Conservation (phyloP, 2,329 filamentous ascomycete species). For the Colletotrichum sidae region DNA sequence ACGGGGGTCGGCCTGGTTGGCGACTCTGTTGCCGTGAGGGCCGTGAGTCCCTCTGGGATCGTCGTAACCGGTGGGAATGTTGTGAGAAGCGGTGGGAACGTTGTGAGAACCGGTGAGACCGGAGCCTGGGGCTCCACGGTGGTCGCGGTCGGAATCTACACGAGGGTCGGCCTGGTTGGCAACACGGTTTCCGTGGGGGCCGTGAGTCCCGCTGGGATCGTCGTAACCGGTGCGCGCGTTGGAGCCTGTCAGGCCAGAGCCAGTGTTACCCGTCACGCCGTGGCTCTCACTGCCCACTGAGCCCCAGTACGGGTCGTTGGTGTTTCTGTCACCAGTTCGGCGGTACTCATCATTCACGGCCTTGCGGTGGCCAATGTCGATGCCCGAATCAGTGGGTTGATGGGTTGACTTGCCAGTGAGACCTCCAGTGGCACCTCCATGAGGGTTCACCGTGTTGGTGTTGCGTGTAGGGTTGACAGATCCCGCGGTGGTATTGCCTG, state of each 20-base stretch:
- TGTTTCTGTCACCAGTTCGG: conserved; percentile 11
- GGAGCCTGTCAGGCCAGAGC: conserved; percentile 41
- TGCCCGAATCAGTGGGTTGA: conserved; percentile 27
- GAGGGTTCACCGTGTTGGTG: conserved; percentile 9
- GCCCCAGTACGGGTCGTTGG: conserved; percentile 33
- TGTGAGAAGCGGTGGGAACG: conserved; percentile 18
- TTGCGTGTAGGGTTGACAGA: not conserved
- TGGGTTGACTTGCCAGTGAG: conserved; percentile 17
- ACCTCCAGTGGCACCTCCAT: conserved; percentile 11
- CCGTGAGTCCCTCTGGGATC: too few species aligned
- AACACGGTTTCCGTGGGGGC: conserved; percentile 50
- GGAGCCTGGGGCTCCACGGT: conserved; percentile 24
- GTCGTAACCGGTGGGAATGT: not conserved
- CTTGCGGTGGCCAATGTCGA: conserved; percentile 26
- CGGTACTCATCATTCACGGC: not conserved
- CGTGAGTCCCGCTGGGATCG: conserved; percentile 41
- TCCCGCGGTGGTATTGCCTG: conserved; percentile 41
- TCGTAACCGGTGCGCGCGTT: conserved; percentile 25
- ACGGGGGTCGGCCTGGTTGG: too few species aligned
- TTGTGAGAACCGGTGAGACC: conserved; percentile 15
- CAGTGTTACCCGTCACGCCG: conserved; percentile 41
- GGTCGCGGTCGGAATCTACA: conserved; percentile 58
- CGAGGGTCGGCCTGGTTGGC: conserved; percentile 62
- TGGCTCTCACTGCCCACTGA: conserved; percentile 24
- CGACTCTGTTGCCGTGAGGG: too few species aligned